Evolutionary conservation across 768 basidiomycete genomes (phyloP), one percentile per base, ranked within the genome.

Genomic region (Podaxis rugospora): DNA sequence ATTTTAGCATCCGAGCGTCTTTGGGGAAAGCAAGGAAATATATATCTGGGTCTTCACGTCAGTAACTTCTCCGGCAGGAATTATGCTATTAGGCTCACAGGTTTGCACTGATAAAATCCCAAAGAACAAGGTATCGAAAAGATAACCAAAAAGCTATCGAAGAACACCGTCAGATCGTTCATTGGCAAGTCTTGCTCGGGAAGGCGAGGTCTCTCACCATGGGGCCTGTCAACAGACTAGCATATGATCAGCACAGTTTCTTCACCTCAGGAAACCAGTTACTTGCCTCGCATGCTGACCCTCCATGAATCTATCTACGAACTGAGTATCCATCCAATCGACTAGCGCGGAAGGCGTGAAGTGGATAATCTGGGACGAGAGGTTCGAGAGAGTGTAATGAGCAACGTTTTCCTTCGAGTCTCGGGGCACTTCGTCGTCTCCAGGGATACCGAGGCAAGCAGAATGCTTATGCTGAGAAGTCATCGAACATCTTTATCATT

Each of bases 251-350:
- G 28, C 4, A 23, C 42, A 5, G 5, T 9, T 21, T 44, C 14
- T 18, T 18, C n/a, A 7, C 5, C 18, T 3, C n/a, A 7, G 18
- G 16, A 44, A 2, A 40, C 5, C 16, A 5, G 40, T 42, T 14
- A 36, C 55, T 23, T 21, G 47, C 55, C 55, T 57, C 27, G 27
- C 28, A 35, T 57, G 55, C 32, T 57, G 44, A 37, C 55, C 55
- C 28, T 47, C 55, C 27, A 57, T 49, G 46, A 18, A 46, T 14
- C 32, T 46, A 36, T 39, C 37, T 23, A 44, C 42, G 16, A 21
- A 16, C 18, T 18, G 42, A 16, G 9, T 2, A 44, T 44, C 42
- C n/a, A 7, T 16, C 42, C 1, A 18, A 18, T 44, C 18, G 42
- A 6, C 42, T 6, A 44, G n/a, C 42, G 42, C 6, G 9, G 42